A percentile compares a stretch with the other conserved stretches of the same genome.
Evolutionary conservation across 495 filamentous ascomycete species (phyloP).

Genomic region (Venustampulla echinocandica): DNA sequence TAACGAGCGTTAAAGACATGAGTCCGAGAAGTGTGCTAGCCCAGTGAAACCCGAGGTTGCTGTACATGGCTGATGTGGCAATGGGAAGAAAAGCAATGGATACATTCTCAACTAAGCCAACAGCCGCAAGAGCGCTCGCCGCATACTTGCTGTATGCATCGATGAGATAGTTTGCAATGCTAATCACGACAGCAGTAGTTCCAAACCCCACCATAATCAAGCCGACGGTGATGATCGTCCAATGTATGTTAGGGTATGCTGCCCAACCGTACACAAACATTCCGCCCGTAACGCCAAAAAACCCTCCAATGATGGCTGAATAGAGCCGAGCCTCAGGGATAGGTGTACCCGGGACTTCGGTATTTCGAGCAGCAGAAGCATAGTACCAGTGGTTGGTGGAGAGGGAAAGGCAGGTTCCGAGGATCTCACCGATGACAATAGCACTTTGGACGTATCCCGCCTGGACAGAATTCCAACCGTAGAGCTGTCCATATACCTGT

Average conservation of each 20-base stretch:
- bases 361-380: conserved; percentile 38
- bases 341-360: conserved; percentile 36
- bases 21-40: conserved; percentile 35
- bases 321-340: conserved; percentile 48
- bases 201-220: conserved; percentile 43
- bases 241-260: conserved; percentile 34
- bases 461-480: conserved; percentile 27
- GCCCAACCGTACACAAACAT: conserved; percentile 64
- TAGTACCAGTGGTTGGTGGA: conserved; percentile 34
- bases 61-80: conserved; percentile 36
- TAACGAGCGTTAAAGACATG: conserved; percentile 27
- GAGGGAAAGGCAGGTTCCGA: conserved; percentile 44
- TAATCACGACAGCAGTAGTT: conserved; percentile 49
- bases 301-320: conserved; percentile 42
- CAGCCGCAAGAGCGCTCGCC: conserved; percentile 29
- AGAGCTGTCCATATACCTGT: conserved; percentile 11
- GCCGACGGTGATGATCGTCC: conserved; percentile 48
- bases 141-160: conserved; percentile 33
- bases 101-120: conserved; percentile 30
- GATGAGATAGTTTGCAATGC: conserved; percentile 54
- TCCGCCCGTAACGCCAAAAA: conserved; percentile 32
- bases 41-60: conserved; percentile 34
- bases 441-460: conserved; percentile 39
- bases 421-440: conserved; percentile 42
- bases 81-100: conserved; percentile 25